Evolutionary conservation across 2,329 filamentous ascomycete genomes (phyloP).

Genomic region (Didymella sp.): DNA sequence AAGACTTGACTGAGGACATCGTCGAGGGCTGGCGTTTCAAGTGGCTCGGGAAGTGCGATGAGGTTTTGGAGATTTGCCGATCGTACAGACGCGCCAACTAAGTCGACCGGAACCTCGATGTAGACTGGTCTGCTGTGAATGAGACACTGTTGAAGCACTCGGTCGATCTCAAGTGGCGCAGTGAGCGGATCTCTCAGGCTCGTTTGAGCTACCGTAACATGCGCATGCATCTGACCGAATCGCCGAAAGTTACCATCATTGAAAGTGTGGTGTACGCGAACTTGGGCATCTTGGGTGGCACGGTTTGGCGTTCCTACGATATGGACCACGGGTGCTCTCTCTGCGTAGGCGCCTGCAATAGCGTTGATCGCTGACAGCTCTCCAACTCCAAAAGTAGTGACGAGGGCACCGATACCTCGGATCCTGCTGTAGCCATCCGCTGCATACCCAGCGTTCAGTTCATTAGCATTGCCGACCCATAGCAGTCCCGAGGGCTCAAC

Average conservation of each 20-base stretch:
- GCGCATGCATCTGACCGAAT: slow-evolving; percentile 59
- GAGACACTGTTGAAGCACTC: slow-evolving; percentile 59
- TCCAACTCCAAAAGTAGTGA: slow-evolving; percentile 79
- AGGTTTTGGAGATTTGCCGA: slow-evolving; percentile 38
- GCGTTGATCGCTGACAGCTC: slow-evolving; percentile 74
- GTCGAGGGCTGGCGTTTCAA: slow-evolving; percentile 34
- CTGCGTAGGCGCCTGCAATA: slow-evolving; percentile 75
- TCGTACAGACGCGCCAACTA: slow-evolving; percentile 53
- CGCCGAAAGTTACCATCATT: slow-evolving; percentile 63
- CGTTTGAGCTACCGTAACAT: slow-evolving; percentile 60
- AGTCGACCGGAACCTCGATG: slow-evolving; percentile 62
- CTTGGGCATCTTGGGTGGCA: slow-evolving; percentile 53
- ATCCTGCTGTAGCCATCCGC: slow-evolving; percentile 63
- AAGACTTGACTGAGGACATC: slow-evolving; percentile 48
- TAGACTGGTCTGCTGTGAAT: slow-evolving; percentile 64
- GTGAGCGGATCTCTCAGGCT: slow-evolving; percentile 56
- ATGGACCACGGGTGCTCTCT: slow-evolving; percentile 72
- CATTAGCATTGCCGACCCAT: slow-evolving; percentile 61
- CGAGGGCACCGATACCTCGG: slow-evolving; percentile 67
- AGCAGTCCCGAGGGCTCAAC: slow-evolving; percentile 46
- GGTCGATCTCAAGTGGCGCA: slow-evolving; percentile 60
- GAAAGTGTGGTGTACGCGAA: slow-evolving; percentile 70
- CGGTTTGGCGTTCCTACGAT: slow-evolving; percentile 62
- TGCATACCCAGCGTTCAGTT: slow-evolving; percentile 62
- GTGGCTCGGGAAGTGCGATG: slow-evolving; percentile 4